Evolutionary conservation across 192 early-diverging fungal genomes (phyloP).

Genomic region (Backusella mclennaniae): DNA sequence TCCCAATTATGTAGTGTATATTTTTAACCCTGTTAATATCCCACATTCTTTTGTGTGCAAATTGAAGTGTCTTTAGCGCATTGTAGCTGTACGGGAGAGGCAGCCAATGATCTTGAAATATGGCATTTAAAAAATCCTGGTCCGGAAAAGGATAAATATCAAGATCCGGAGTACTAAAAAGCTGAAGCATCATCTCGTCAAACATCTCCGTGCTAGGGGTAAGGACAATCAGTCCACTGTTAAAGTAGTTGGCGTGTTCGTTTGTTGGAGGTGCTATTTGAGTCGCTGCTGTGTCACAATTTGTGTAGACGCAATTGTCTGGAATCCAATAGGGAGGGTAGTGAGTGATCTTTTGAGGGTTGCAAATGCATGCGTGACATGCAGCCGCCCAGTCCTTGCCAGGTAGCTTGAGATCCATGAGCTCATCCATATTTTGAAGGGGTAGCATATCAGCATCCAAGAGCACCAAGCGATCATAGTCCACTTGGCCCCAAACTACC

Average conservation of each 20-base stretch:
- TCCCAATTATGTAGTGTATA: slow-evolving; percentile 45
- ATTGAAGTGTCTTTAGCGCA: slow-evolving; percentile 45
- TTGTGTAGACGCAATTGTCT: slow-evolving; percentile 39
- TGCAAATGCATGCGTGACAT: slow-evolving; percentile 48
- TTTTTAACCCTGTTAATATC: slow-evolving; percentile 30
- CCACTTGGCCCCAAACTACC: slow-evolving; percentile 58
- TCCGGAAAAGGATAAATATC: slow-evolving; percentile 40
- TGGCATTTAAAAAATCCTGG: slow-evolving; percentile 52
- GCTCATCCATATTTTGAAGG: slow-evolving; percentile 58
- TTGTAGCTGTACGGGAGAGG: slow-evolving; percentile 49
- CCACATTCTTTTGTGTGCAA: slow-evolving; percentile 42
- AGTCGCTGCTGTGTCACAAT: not conserved
- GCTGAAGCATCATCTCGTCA: slow-evolving; percentile 22
- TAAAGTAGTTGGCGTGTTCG: slow-evolving; percentile 40
- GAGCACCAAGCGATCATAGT: no score
- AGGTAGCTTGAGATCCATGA: slow-evolving; percentile 50
- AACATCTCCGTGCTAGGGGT: slow-evolving; percentile 30
- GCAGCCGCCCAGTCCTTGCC: slow-evolving; percentile 36
- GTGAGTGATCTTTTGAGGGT: slow-evolving; percentile 31
- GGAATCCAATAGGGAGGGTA: slow-evolving; percentile 46
- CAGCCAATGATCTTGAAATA: slow-evolving; percentile 40
- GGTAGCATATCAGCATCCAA: slow-evolving; percentile 76
- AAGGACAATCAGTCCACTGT: slow-evolving; percentile 48
- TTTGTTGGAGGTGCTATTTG: slow-evolving; percentile 12
- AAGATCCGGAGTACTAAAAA: slow-evolving; percentile 19